Base-by-base conservation (phyloP, 495 filamentous ascomycete species). In the Trichoderma erinaceum region DNA sequence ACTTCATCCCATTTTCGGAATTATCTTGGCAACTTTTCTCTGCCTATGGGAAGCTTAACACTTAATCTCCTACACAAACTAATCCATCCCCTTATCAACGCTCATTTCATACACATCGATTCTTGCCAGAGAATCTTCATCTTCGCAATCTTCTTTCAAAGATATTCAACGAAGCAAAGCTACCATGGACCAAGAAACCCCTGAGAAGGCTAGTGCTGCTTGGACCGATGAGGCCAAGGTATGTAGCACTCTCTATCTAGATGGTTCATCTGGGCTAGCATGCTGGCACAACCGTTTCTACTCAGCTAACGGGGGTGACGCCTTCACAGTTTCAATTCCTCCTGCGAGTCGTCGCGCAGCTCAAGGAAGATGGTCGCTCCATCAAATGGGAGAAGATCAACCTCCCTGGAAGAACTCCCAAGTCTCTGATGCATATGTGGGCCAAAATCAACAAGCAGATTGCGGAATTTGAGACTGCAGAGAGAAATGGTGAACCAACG, bases 321-420 rank as follows among this genome's bases (percentile, higher is more conserved):
- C n/a, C 3, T 32, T 35, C 23, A 46, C 27, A 81, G 79, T 43
- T 72, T n/a, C 64, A 68, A 2, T 70, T 80, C 29, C 67, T 81
- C n/a, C 61, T 78, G 35, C 73, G 73, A 61, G 66, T 71, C 29
- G 46, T 79, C 25, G 68, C 67, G 21, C 65, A 70, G 13, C 12
- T 72, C 15, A 46, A 63, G 7, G 56, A 64, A 11, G 69, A 58
- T 8, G 68, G 70, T 15, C 64, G 68, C 7, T 68, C 65, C 29
- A 44, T 76, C 0, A 52, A 41, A 0, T 73, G 52, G 32, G n/a
- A 50, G 0, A 12, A 66, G 0, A 21, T 75, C 10, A 48, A 50
- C 0, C 52, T 75, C 11, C 69, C 72, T 1, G 77, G 75, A 8
- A 76, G 77, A 21, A 76, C 74, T 4, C 12, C 35, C 27, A 75